These are phyloP conservation scores for Begonia fuchsioides DNA, from an alignment of 306 rosid species.

Conservation along the genomic window DNA sequence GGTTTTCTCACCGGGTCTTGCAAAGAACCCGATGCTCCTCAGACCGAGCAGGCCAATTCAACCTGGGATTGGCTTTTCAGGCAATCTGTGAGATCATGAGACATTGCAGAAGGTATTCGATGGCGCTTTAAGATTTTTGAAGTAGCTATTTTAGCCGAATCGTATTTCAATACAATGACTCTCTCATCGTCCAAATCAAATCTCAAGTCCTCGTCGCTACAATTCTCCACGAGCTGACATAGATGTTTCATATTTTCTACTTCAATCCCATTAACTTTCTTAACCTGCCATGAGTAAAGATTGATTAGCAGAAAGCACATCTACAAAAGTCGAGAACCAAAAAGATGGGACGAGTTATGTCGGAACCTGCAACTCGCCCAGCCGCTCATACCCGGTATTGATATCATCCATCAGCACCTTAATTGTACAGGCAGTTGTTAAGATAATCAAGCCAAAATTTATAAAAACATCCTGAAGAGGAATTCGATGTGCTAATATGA, in stretches of 20 bases:
- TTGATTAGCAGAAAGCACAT: background rate
- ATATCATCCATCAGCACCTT: conserved; percentile 91
- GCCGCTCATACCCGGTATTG: conserved; percentile 91
- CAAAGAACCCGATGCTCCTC: background rate
- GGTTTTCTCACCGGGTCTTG: too few species aligned
- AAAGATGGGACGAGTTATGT: background rate
- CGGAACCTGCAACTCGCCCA: conserved; percentile 71
- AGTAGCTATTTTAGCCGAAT: conserved; percentile 51
- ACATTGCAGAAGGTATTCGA: conserved; percentile 58
- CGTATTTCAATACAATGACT: conserved; percentile 52
- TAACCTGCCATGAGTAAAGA: conserved; percentile 32
- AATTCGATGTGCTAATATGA: too few species aligned
- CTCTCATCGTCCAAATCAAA: conserved; percentile 84
- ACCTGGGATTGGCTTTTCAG: conserved; percentile 9
- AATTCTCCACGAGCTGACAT: conserved; percentile 54
- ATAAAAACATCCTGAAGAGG: too few species aligned
- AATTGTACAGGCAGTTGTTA: conserved; percentile 15
- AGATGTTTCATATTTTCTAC: conserved; percentile 59
- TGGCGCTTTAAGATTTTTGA: conserved; percentile 63
- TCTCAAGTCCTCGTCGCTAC: conserved; percentile 39
- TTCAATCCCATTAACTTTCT: conserved; percentile 63
- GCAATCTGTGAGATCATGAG: conserved; percentile 38
- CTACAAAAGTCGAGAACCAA: background rate
- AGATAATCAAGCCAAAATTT: conserved; percentile 2
- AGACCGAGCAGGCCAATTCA: conserved; percentile 10